phyloP scores from a whole-genome alignment of 2,329 filamentous ascomycete species.

The Fonsecaea pugnacius region DNA sequence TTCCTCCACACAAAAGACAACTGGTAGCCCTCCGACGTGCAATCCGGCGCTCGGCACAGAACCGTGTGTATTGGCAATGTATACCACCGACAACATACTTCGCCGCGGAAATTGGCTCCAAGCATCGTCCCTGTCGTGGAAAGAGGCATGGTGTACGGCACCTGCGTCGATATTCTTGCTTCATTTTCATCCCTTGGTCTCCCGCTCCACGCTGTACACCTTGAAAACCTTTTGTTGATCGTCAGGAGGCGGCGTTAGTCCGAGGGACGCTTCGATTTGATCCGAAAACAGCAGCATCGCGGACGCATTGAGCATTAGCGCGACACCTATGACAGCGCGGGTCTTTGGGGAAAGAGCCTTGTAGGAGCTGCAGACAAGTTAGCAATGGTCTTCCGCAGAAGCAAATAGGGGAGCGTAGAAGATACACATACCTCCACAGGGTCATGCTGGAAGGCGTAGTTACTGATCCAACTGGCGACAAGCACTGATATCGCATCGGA shows the following conservation, averaged over 20 bases:
- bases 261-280: conserved; percentile 36
- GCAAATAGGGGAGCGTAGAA: neutral
- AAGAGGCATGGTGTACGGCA: neutral
- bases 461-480: neutral
- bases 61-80: neutral
- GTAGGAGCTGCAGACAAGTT: conserved; percentile 32
- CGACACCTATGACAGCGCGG: conserved; percentile 34
- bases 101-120: neutral
- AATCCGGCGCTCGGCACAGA: neutral
- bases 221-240: conserved; percentile 28
- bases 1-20: neutral
- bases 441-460: conserved; percentile 24
- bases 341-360: conserved; percentile 36
- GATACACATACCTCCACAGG: conserved; percentile 33
- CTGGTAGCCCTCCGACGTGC: neutral
- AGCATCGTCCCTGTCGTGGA: neutral
- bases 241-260: conserved; percentile 28
- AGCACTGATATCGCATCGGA: neutral
- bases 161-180: neutral
- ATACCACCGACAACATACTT: neutral
- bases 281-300: conserved; percentile 36
- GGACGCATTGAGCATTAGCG: conserved; percentile 36
- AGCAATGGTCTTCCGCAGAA: neutral
- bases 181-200: conserved; percentile 23
- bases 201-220: conserved; percentile 26